Conservation (phyloP, 2,329 filamentous ascomycete species). For the Incumbomyces lentus region DNA sequence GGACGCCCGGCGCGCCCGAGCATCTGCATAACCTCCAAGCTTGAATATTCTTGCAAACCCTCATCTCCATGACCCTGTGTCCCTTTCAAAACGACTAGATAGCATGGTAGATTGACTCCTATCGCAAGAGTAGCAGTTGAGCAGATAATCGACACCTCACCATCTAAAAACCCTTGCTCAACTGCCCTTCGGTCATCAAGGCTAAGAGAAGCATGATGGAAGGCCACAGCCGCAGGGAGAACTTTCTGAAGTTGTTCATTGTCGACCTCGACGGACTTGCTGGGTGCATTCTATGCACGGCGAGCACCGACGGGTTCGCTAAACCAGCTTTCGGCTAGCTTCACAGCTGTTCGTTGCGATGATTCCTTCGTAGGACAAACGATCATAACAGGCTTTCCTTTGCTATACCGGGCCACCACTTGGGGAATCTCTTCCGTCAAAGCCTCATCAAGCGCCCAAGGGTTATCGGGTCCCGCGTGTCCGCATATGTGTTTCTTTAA, state of each 20-base stretch:
- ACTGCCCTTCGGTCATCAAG: slow-evolving; percentile 52
- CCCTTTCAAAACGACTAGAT: slow-evolving; percentile 74
- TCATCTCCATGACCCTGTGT: slow-evolving; percentile 56
- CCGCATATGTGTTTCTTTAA: slow-evolving; percentile 69
- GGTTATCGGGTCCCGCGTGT: slow-evolving; percentile 53
- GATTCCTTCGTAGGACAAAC: slow-evolving; percentile 73
- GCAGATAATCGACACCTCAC: slow-evolving; percentile 70
- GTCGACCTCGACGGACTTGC: slow-evolving; percentile 39
- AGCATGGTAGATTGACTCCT: slow-evolving; percentile 73
- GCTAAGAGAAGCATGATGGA: slow-evolving; percentile 71
- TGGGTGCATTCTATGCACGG: slow-evolving; percentile 55
- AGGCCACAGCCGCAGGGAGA: slow-evolving; percentile 56
- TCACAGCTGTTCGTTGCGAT: slow-evolving; percentile 55
- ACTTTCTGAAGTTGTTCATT: slow-evolving; percentile 51
- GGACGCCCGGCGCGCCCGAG: slow-evolving; percentile 72
- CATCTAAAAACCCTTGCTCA: slow-evolving; percentile 58
- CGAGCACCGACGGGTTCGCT: slow-evolving; percentile 36
- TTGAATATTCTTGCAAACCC: slow-evolving; percentile 60
- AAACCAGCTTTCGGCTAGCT: slow-evolving; percentile 57
- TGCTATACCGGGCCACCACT: slow-evolving; percentile 56
- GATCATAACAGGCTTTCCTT: slow-evolving; percentile 67
- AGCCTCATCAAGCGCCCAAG: slow-evolving; percentile 65
- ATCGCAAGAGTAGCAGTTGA: slow-evolving; percentile 79
- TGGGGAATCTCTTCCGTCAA: slow-evolving; percentile 57
- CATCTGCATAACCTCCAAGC: slow-evolving; percentile 86